Conservation (phyloP, 495 filamentous ascomycete species). For the Chaetomium tenue region DNA sequence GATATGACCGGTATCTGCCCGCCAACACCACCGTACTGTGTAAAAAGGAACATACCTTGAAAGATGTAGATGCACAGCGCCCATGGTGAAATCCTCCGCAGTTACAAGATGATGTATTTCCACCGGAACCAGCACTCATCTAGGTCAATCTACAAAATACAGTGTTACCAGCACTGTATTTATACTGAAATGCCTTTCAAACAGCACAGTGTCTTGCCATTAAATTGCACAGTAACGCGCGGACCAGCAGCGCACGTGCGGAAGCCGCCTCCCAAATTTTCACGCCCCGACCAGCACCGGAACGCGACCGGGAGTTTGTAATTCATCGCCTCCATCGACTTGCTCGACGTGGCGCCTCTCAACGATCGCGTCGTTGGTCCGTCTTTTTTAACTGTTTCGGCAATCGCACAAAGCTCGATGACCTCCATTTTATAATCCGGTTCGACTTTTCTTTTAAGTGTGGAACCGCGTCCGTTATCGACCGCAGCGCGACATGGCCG, state of each 20-base stretch:
- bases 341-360: background rate
- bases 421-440: slow-evolving; percentile 6
- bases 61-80: no score
- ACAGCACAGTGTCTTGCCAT: background rate
- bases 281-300: background rate
- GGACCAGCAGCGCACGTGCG: slow-evolving; percentile 1
- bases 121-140: no score
- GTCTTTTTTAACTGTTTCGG: background rate
- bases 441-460: slow-evolving; percentile 15
- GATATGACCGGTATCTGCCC: no score
- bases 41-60: no score
- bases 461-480: slow-evolving; percentile 16
- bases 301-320: slow-evolving; percentile 6
- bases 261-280: slow-evolving; percentile 9
- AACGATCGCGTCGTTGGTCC: background rate
- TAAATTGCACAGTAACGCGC: background rate
- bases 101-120: no score
- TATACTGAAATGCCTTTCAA: no score
- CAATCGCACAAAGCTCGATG: slow-evolving; percentile 18
- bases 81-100: no score
- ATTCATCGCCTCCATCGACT: slow-evolving; percentile 5
- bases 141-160: background rate
- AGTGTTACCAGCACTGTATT: background rate
- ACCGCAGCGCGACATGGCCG: slow-evolving; percentile 30
- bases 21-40: no score